Evolutionary conservation across 768 basidiomycete genomes (phyloP).

Genomic region (Lanmaoa rubissima): DNA sequence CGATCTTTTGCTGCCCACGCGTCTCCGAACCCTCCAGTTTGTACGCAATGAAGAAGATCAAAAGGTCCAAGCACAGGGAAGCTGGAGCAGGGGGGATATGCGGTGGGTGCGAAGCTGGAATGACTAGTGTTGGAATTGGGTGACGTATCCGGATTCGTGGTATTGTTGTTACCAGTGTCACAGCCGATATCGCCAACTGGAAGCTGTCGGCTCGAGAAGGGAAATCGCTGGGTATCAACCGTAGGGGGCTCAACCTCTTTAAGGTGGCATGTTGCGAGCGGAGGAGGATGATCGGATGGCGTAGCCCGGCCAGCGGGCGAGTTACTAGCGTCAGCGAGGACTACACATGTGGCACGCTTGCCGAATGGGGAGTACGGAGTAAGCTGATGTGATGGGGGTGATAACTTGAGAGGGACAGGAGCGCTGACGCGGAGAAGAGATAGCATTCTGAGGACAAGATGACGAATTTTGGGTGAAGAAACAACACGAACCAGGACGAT

Average conservation of each 20-base stretch:
- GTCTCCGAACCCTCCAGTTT: constrained; percentile 20
- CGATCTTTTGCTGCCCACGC: constrained; percentile 26
- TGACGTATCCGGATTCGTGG: not conserved
- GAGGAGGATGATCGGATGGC: not conserved
- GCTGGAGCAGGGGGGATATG: not conserved
- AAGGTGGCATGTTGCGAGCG: not conserved
- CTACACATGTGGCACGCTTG: constrained; percentile 6
- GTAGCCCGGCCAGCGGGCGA: not conserved
- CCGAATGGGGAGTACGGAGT: not conserved
- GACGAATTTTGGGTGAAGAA: not conserved
- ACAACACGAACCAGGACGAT: not conserved
- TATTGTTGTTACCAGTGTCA: not conserved
- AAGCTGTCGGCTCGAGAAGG: not conserved
- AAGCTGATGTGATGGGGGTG: not conserved
- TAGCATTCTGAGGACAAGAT: constrained; percentile 8
- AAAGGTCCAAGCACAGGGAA: constrained; percentile 31
- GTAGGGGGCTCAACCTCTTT: not conserved
- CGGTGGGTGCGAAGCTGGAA: not conserved
- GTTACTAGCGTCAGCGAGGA: constrained; percentile 1
- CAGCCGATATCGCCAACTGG: not conserved
- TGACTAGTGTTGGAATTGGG: not conserved
- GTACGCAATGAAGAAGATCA: constrained; percentile 14
- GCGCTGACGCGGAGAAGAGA: constrained; percentile 4
- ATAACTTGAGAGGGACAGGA: constrained; percentile 6
- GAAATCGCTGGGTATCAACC: not conserved